Percentiles rank a stretch among this genome's conserved stretches.
Conservation (phyloP, 2,329 filamentous ascomycete genomes). For the Microcyclospora tardicrescens region DNA sequence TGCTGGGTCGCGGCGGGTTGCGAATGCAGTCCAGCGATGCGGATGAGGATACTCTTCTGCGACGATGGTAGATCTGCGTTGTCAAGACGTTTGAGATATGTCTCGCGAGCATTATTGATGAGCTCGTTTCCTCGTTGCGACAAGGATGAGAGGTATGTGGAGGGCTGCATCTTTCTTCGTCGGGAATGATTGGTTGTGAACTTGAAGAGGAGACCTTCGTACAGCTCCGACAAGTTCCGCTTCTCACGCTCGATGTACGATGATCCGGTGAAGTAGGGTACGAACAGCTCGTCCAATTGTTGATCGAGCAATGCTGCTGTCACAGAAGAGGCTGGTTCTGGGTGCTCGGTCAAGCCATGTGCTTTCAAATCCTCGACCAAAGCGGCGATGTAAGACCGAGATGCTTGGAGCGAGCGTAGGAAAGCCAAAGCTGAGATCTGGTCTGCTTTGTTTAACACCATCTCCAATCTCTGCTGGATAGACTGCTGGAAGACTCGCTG, state of each 20-base stretch:
- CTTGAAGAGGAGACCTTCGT: constrained; percentile 87
- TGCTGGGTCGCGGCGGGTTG: constrained; percentile 45
- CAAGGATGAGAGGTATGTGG: constrained; percentile 83
- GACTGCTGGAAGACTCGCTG: constrained; percentile 97
- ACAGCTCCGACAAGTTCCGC: constrained; percentile 61
- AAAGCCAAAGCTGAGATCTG: constrained; percentile 87
- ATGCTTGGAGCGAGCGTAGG: constrained; percentile 77
- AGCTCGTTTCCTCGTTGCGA: constrained; percentile 83
- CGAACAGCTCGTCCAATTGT: constrained; percentile 53
- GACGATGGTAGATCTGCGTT: constrained; percentile 77
- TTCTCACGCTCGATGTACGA: constrained; percentile 55
- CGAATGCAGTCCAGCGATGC: constrained; percentile 70
- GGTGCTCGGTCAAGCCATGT: constrained; percentile 89
- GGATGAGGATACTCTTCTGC: constrained; percentile 80
- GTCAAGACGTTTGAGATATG: constrained; percentile 78
- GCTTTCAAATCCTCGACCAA: constrained; percentile 87
- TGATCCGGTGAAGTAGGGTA: constrained; percentile 52
- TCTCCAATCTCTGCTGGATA: constrained; percentile 87
- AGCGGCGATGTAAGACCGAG: constrained; percentile 73
- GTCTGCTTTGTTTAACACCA: constrained; percentile 89
- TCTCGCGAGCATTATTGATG: constrained; percentile 75
- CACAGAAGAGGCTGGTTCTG: constrained; percentile 76
- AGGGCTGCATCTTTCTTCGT: constrained; percentile 55
- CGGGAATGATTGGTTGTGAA: constrained; percentile 90
- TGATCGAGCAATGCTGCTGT: constrained; percentile 60